Evolutionary conservation across 1,284 basidiomycete species (phyloP), one percentile per base, ranked within the genome.

Genomic region (Cystobasidium sp.): DNA sequence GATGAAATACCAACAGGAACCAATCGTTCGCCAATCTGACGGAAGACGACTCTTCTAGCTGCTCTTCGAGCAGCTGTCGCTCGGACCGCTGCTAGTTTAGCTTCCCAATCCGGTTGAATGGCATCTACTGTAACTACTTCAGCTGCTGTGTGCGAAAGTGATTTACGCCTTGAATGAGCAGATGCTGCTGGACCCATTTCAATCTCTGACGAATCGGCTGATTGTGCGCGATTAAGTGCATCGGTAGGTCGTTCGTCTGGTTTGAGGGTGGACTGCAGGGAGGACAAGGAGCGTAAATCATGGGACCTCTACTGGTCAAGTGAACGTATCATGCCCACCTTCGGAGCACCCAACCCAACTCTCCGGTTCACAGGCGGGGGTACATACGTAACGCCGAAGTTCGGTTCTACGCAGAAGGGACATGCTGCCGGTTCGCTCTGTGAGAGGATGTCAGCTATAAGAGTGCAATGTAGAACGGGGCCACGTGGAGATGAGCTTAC

Each of bases 11-110:
- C 96, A 46, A 99, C 92, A 24, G 96, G 96, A 69, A 99, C 92
- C 58, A 99, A 89, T 18, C 94, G 88, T 82, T 98, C 97, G 58
- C 97, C 97, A 24, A 98, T 94, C 82, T 98, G 94, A 58, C 97
- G 90, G 94, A 99, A 98, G 71, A 99, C 92, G 81, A 99, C 97
- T 47, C 97, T 87, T 78, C 96, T 87, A 80, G 97, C 96, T 18
- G 97, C 96, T 61, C 94, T 88, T 76, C 95, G 88, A 49, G 91
- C 88, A 49, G 94, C 93, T 61, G 92, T 89, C 70, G 94, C 91
- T 77, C 91, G 89, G 71, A 97, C 90, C 64, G 91, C 89, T 76
- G 94, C 92, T 52, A 96, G 84, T 83, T 97, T 96, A 46, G 88
- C 87, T 84, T 97, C 93, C 94, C 94, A 97, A 83, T 97, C 93